Evolutionary conservation across 148 eudicot species (phyloP).

Genomic region (Rhododendron simsii): DNA sequence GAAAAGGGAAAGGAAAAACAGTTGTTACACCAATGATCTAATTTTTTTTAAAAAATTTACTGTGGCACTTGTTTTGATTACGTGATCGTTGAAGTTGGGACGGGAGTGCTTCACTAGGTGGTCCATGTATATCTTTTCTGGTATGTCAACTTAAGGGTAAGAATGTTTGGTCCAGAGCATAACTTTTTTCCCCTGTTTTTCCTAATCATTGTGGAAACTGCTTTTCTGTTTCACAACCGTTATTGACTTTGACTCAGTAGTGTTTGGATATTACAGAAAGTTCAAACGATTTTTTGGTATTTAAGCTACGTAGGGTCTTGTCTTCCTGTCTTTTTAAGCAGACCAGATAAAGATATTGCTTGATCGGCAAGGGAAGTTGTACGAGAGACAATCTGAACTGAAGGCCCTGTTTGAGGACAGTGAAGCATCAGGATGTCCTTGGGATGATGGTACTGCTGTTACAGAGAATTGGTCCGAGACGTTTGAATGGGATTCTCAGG

Average conservation of each 20-base stretch:
- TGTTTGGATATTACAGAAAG: neutral
- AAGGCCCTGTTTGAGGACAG: conserved; percentile 58
- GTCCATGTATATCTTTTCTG: neutral
- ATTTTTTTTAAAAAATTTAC: neutral
- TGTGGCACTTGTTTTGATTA: neutral
- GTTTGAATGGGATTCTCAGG: conserved; percentile 88
- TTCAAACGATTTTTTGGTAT: neutral
- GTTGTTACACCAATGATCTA: neutral
- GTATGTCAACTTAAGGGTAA: neutral
- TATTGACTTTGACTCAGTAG: neutral
- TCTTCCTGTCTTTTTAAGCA: conserved; percentile 24
- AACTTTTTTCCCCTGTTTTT: neutral
- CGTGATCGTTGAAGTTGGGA: neutral
- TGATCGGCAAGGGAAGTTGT: conserved; percentile 78
- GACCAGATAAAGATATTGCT: conserved; percentile 78
- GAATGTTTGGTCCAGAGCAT: neutral
- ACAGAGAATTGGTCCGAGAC: conserved; percentile 72
- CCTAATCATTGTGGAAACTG: neutral
- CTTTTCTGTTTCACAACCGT: neutral
- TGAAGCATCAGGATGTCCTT: conserved; percentile 46
- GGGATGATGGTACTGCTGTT: conserved; percentile 38
- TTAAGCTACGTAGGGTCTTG: neutral
- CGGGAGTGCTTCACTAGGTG: neutral
- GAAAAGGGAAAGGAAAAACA: neutral
- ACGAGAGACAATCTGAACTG: conserved; percentile 74